Evolutionary conservation across 768 basidiomycete genomes (phyloP), one percentile per base, ranked within the genome.

Genomic region (Xerocomus spinulosus): DNA sequence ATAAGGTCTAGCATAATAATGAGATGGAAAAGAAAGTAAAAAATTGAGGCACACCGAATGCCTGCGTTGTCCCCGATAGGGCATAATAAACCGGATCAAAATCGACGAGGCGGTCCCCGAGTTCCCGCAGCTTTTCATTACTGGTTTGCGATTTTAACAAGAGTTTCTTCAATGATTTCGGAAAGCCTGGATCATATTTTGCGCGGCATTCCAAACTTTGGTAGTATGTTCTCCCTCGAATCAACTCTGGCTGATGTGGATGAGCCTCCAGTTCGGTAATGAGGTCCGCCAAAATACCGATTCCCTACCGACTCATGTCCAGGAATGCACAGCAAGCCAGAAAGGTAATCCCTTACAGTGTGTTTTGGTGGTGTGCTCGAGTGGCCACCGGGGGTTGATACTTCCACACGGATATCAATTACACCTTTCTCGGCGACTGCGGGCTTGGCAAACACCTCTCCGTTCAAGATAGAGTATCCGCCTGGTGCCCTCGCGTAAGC

Each of bases 321-420:
- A 26, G 43, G n/a, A 53, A 38, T 26, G 28, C 0, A 41, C 13
- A 2, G 20, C 0, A 38, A 37, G 18, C 3, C 33, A 25, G 13
- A 43, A 6, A 42, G 1, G 23, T 15, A 4, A 17, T 9, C 21
- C 53, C 66, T 51, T 62, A 69, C 76, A 4, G 81, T 82, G 55
- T 81, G 80, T 15, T 59, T 45, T 8, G 76, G 76, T 5, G 80
- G 81, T 2, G 70, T 68, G 52, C 73, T 75, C 1, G 80, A 79
- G 56, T 81, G 81, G 1, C 81, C 80, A 15, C 80, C 80, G 1
- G 73, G 69, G 2, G 73, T 71, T 23, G 62, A 51, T 4, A 78
- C 73, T 15, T 72, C 67, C 43, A 79, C 55, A 12, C 67, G 63
- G 28, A 73, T 59, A 42, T 73, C 68, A 38, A 73, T 49, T 50